Percentiles rank a stretch among this genome's conserved stretches.
Conservation (phyloP, 2,329 filamentous ascomycete genomes). For the Aspergillus pseudotamarii region DNA sequence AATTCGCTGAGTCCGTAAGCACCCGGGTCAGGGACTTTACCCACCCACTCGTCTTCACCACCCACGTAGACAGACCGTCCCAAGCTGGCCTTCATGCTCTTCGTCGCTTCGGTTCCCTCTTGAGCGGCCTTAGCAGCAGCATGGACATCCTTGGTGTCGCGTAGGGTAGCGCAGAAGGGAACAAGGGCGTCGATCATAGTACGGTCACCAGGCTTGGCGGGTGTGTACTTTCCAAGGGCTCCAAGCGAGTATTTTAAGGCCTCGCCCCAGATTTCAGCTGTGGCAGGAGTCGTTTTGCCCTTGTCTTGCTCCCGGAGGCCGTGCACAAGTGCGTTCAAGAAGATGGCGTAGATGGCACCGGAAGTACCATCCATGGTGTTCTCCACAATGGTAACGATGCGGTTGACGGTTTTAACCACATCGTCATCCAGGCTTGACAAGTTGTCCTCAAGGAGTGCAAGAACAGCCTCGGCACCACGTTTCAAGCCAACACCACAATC, state of each 20-base stretch:
- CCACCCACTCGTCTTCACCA: constrained; percentile 64
- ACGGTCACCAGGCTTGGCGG: constrained; percentile 83
- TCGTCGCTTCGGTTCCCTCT: constrained; percentile 78
- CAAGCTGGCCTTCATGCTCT: constrained; percentile 87
- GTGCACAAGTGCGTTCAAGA: constrained; percentile 80
- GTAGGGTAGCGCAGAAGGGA: constrained; percentile 79
- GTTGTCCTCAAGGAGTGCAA: constrained; percentile 45
- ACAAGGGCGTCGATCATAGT: constrained; percentile 88
- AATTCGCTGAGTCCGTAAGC: constrained; percentile 82
- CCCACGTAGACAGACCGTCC: constrained; percentile 84
- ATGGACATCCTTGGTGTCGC: constrained; percentile 65
- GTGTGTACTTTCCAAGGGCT: constrained; percentile 80
- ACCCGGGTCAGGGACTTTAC: constrained; percentile 74
- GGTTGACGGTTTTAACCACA: constrained; percentile 60
- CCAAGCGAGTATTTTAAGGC: constrained; percentile 73
- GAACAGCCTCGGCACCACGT: constrained; percentile 73
- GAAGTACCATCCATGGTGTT: constrained; percentile 74
- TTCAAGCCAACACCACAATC: constrained; percentile 87
- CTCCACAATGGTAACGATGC: constrained; percentile 67
- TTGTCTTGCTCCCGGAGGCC: constrained; percentile 61
- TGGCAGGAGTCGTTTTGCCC: constrained; percentile 48
- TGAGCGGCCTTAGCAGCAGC: constrained; percentile 75
- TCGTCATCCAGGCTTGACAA: constrained; percentile 55
- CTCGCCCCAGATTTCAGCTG: constrained; percentile 60
- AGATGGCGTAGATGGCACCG: constrained; percentile 82